Base-by-base conservation (phyloP, 1,284 basidiomycete genomes). In the Kwoniella shivajii region DNA sequence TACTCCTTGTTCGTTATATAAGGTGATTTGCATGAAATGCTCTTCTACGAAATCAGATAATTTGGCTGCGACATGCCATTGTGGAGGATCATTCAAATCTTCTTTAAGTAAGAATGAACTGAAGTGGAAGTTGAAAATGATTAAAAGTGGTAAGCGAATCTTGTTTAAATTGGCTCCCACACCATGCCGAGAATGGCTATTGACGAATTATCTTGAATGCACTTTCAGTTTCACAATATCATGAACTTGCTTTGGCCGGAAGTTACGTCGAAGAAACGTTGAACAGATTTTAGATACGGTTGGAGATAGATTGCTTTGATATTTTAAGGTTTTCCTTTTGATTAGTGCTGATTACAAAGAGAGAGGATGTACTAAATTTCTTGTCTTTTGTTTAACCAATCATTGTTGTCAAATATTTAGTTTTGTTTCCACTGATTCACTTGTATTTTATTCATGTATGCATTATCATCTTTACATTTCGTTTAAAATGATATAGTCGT, bases 1-100 rank as follows among this genome's bases (percentile, higher is more conserved):
- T 48, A 14, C 34, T 33, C 7, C 13, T 14, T 22, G 39, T 29
- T n/a, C 3, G 4, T 4, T 18, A 11, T 14, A 34, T 20, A 50
- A 77, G 75, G 63, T 79, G 22, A 62, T 73, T 9, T 99, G 96
- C 75, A 78, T 81, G 20, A 92, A 89, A 68, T 99, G 96, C 80
- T 85, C 88, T 68, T 88, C 92, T 77, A 84, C 95, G 59, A 89
- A 89, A 66, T 85, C 88, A 52, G 88, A 92, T 68, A 94, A 93
- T 70, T 82, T 97, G 30, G 88, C 89, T 13, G 80, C 86, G 54
- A 88, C 89, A 57, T 98, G 95, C 72, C 82, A 83, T 30, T 99
- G 96, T 75, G 94, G 92, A 6, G 95, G 93, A 16, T 78, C 85
- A 4, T 95, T 88, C 76, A 82, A 86, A 61, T 80, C 88, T 41